These are phyloP conservation scores for Cryptosporidium ryanae DNA, from an alignment of 169 alveolate species.

Conservation along the genomic window DNA sequence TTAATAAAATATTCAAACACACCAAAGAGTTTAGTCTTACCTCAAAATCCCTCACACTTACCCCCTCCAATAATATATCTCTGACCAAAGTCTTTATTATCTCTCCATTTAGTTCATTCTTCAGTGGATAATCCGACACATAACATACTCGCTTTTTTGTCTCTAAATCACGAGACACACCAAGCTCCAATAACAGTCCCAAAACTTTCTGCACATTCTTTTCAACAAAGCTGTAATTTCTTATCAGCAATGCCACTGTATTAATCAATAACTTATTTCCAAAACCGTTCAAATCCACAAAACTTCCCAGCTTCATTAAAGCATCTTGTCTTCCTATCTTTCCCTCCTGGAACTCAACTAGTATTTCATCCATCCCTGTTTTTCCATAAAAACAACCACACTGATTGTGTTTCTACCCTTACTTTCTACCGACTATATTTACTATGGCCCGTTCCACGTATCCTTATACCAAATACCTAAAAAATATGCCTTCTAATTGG, in stretches of 20 bases:
- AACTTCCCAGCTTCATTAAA: neutral
- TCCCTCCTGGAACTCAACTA: constrained; percentile 31
- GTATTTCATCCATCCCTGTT: constrained; percentile 20
- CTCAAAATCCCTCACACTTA: constrained; percentile 4
- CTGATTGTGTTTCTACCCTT: too few relatives aligned
- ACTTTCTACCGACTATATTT: too few relatives aligned
- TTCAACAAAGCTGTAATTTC: constrained; percentile 25
- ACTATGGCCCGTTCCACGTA: too few relatives aligned
- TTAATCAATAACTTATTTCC: constrained; percentile 4
- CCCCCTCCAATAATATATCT: constrained; percentile 22
- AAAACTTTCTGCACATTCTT: neutral
- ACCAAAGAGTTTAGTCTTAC: constrained; percentile 12
- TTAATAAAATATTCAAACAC: constrained; percentile 22
- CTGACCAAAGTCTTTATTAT: neutral
- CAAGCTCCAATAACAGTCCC: constrained; percentile 23
- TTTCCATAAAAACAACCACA: too few relatives aligned
- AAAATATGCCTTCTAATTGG: too few relatives aligned
- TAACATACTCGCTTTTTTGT: neutral
- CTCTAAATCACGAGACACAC: neutral
- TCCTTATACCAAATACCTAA: too few relatives aligned
- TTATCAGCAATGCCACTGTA: constrained; percentile 17
- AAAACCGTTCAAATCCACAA: neutral
- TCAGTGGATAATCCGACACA: too few relatives aligned
- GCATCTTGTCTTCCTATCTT: constrained; percentile 23
- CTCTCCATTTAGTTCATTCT: neutral